Evolutionary conservation across 2,329 filamentous ascomycete species (phyloP), one percentile per base, ranked within the genome.

Genomic region (Neofusicoccum kwambonambiense): DNA sequence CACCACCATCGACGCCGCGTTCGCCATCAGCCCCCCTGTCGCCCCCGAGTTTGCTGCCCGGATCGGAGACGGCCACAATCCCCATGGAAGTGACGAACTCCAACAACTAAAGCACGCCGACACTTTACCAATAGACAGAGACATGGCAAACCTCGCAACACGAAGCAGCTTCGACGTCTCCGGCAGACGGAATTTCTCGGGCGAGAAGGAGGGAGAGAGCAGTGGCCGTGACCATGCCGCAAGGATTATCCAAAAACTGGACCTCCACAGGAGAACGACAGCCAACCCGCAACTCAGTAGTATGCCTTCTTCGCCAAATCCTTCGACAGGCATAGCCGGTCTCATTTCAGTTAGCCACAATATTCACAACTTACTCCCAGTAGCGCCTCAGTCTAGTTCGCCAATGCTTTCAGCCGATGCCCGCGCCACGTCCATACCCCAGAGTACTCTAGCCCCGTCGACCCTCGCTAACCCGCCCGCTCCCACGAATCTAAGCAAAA

Each of bases 41-140:
- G 89, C 93, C 5, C 91, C 93, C 0, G 94, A 98, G 74, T 97
- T 98, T 74, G 93, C 94, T 4, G 92, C 92, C 19, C 93, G 91
- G 72, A 81, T 85, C 6, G 82, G 88, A 4, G 91, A 95, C 69
- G 86, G 89, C 19, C 84, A 92, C 68, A 80, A 81, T 15, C 77
- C 80, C 5, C 78, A 83, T 66, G 77, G 80, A 8, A 81, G 81
- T 49, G 85, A 89, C 34, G 88, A 91, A 45, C 71, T 82, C 45
- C 57, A 65, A 19, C 76, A 72, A 47, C 67, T 82, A 19, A 91
- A 94, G 42, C 86, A 90, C 65, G 77, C 82, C n/a, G 82, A 82
- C 34, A 90, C 87, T 4, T 82, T 94, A 12, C 84, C 87, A 37
- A 74, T 92, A 11, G 87, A 87, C 0, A 77, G 80, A 8, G 90